Evolutionary conservation across 306 rosid genomes (phyloP).

Genomic region (Lotus japonicus): DNA sequence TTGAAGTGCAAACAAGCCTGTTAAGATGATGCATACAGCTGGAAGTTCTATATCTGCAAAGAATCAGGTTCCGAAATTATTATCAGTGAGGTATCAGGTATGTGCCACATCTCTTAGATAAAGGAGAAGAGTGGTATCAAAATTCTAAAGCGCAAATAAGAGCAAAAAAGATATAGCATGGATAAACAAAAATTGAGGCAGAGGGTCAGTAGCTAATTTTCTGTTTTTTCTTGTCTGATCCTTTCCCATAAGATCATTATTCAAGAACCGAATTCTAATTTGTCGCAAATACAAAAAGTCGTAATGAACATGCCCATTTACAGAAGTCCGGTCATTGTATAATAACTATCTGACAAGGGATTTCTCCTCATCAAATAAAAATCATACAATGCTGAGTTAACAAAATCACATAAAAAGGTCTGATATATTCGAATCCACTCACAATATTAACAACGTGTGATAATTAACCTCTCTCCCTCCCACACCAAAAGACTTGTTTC

Average conservation of each 20-base stretch:
- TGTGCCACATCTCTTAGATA: background rate
- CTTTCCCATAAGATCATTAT: background rate
- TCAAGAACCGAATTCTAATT: background rate
- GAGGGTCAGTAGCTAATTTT: background rate
- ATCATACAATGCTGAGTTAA: background rate
- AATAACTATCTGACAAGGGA: background rate
- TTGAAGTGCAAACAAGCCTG: constrained; percentile 76
- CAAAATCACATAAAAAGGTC: background rate
- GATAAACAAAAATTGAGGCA: background rate
- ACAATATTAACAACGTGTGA: background rate
- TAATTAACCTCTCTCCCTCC: background rate
- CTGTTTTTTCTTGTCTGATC: background rate
- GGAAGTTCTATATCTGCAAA: constrained; percentile 93
- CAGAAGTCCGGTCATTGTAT: background rate
- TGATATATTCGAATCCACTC: background rate
- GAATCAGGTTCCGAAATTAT: constrained; percentile 18
- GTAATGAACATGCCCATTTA: background rate
- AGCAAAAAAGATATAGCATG: background rate
- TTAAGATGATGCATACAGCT: constrained; percentile 67
- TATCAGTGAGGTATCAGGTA: background rate
- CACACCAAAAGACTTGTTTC: background rate
- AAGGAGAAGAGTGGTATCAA: background rate
- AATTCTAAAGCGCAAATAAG: background rate
- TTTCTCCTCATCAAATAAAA: background rate
- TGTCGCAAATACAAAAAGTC: background rate